Conservation (phyloP, 2,329 filamentous ascomycete species). For the Fusarium globosum region DNA sequence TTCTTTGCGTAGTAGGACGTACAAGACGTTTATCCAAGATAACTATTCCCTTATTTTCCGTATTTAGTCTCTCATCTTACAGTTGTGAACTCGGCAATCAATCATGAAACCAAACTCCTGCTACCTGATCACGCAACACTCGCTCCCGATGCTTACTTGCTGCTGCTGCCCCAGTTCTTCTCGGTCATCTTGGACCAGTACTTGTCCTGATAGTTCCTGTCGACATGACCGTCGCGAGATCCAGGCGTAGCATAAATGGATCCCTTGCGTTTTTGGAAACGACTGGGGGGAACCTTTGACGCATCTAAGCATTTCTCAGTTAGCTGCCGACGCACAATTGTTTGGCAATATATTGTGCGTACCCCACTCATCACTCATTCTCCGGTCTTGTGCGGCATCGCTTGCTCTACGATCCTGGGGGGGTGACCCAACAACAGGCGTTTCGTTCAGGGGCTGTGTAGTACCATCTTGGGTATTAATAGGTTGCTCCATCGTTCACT, state of each 20-base stretch:
- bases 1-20: constrained; percentile 33
- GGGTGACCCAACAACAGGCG: constrained; percentile 41
- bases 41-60: constrained; percentile 25
- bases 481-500: constrained; percentile 40
- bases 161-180: constrained; percentile 54
- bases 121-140: neutral
- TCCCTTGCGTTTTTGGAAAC: constrained; percentile 76
- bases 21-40: constrained; percentile 28
- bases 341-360: constrained; percentile 34
- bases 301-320: constrained; percentile 60
- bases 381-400: constrained; percentile 47
- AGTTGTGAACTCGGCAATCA: neutral
- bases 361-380: constrained; percentile 63
- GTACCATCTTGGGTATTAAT: constrained; percentile 41
- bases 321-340: neutral
- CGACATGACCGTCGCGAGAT: constrained; percentile 73
- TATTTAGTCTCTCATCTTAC: constrained; percentile 21
- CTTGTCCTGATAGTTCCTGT: constrained; percentile 67
- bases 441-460: constrained; percentile 47
- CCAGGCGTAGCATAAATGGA: constrained; percentile 74
- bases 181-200: constrained; percentile 71
- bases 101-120: neutral
- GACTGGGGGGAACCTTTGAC: constrained; percentile 73
- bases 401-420: constrained; percentile 34
- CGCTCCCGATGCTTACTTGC: constrained; percentile 44